phyloP scores from a whole-genome alignment of 129 eudicot species.

The Tagetes erecta region DNA sequence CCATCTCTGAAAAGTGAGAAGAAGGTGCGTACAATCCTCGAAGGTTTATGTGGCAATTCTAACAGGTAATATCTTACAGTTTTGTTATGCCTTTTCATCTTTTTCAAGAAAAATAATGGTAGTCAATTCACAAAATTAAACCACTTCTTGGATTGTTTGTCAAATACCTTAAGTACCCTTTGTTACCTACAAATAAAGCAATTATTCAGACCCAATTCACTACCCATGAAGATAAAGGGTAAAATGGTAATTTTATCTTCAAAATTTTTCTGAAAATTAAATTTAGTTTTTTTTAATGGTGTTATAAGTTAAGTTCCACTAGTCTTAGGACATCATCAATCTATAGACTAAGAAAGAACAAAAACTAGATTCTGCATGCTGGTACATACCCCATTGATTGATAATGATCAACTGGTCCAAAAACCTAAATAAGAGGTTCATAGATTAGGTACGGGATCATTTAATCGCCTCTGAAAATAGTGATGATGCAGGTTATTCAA shows the following conservation, averaged over 20 bases:
- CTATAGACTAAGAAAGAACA: constrained; percentile 19
- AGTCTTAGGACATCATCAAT: constrained; percentile 21
- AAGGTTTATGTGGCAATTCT: constrained; percentile 59
- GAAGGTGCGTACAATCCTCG: constrained; percentile 84
- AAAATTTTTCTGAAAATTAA: background rate
- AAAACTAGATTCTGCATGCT: constrained; percentile 25
- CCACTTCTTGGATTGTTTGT: background rate
- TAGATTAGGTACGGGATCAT: constrained; percentile 1
- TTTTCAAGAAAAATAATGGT: background rate
- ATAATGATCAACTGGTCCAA: constrained; percentile 24
- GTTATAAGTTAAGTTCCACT: background rate
- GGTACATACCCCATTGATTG: constrained; percentile 31
- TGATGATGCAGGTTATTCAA: background rate
- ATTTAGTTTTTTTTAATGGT: background rate
- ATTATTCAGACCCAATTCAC: constrained; percentile 14
- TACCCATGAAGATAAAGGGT: background rate
- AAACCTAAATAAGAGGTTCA: background rate
- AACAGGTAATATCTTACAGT: constrained; percentile 55
- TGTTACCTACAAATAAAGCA: background rate
- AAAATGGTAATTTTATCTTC: background rate
- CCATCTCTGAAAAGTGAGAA: constrained; percentile 88
- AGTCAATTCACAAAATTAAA: too few relatives aligned
- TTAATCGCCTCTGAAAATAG: constrained; percentile 17
- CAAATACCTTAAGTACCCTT: background rate
- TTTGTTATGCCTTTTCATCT: background rate